Evolutionary conservation across 1,284 basidiomycete genomes (phyloP), one percentile per base, ranked within the genome.

Genomic region (Heterobasidion irregulare): DNA sequence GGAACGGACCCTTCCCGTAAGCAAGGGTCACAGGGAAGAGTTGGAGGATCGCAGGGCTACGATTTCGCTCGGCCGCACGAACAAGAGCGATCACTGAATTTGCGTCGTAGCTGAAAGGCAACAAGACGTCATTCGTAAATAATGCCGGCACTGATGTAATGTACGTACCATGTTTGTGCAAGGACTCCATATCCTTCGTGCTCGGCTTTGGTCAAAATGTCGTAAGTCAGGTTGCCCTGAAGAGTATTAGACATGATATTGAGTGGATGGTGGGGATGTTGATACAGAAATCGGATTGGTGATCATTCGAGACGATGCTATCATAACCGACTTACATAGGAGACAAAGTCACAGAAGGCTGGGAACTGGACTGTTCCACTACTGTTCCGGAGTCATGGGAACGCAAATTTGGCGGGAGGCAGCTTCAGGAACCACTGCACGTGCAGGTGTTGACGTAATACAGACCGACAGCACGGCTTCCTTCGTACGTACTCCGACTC

Each of bases 1-100:
- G 68, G 58, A 76, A 77, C 1, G 76, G 75, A 0, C 75, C 75
- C 54, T 72, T 72, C 9, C 76, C 75, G 59, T 75, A 75, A 2
- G 67, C 68, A 9, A 78, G 68, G 2, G 75, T 78, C 6, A 77
- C 63, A 6, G 76, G 76, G 61, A 78, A 77, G 49, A 78, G 62
- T 59, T 74, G 70, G 51, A 78, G 64, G 51, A 79, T 75, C 0
- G 73, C 75, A 8, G 76, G 75, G 56, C 74, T 76, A 41, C 65
- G 68, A 45, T 68, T 67, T 36, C 73, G 68, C 61, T 78, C 76
- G 2, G 76, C 75, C 4, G 76, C 74, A 32, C 73, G 73, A 6
- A 77, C 73, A 19, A 78, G 70, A 0, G 68, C 74, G 41, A 77
- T 70, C 5, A 71, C 76, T 56, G 70, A 75, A 51, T 76, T 70